Conservation (phyloP, 306 rosid genomes). For the Sphenostylis stenocarpa region DNA sequence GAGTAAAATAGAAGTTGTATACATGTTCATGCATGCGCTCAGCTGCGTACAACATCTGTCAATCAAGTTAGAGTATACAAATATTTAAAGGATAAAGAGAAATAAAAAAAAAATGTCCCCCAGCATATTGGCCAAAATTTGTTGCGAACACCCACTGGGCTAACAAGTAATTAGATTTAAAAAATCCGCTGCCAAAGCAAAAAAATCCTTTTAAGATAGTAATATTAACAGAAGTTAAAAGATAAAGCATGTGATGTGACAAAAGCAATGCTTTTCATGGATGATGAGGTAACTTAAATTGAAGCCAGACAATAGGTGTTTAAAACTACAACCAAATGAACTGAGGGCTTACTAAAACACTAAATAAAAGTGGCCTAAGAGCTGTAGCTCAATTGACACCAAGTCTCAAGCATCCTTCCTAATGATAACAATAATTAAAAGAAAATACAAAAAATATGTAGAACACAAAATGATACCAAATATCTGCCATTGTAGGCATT, state of each 20-base stretch:
- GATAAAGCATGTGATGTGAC: neutral
- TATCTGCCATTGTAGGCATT: neutral
- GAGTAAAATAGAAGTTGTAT: neutral
- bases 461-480: neutral
- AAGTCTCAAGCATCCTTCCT: neutral
- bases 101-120: slow-evolving; percentile 4
- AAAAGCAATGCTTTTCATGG: neutral
- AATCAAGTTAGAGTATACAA: neutral
- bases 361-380: neutral
- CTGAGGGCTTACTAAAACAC: neutral
- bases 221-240: neutral
- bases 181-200: neutral
- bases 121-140: slow-evolving; percentile 6
- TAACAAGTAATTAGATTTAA: neutral
- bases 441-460: neutral
- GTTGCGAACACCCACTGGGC: neutral
- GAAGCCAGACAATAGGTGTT: slow-evolving; percentile 5
- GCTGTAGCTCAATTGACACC: neutral
- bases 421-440: neutral
- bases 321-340: neutral
- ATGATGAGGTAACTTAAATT: neutral
- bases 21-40: neutral
- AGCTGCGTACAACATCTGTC: neutral
- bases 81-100: neutral
- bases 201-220: neutral